Base-by-base conservation (phyloP, 768 basidiomycete species). In the Leccinum incarnatum region DNA sequence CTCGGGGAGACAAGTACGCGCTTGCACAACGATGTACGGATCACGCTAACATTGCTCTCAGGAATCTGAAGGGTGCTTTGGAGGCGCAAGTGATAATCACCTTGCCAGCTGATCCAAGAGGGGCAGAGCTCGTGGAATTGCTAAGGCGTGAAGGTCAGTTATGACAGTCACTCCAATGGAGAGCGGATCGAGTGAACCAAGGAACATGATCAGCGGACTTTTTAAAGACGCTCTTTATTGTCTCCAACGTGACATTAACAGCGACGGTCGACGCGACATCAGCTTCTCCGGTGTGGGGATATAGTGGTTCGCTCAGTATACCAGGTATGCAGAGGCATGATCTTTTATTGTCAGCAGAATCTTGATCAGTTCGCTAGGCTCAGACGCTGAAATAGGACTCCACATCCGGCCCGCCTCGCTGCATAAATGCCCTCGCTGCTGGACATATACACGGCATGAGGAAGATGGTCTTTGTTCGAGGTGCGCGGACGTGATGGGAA, bases 381-480 rank as follows among this genome's bases (percentile, higher is more conserved):
- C 59, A 42, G 58, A 56, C 30, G 56, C 53, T 21, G 61, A 60
- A 12, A 58, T 86, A 3, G 74, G 72, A 0, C 74, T 93, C 54
- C 79, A 81, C 14, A 76, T 91, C n/a, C 77, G 79, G 17, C 88
- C 91, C 15, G 83, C 92, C 11, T 74, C 72, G 4, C 60, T 73
- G 53, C 67, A 76, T 21, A 95, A 96, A 71, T 98, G 96, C 70
- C 91, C 94, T 23, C 83, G 95, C 15, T 98, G 96, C 72, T 97
- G 95, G 94, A 88, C 84, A 6, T 88, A 81, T 69, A 86, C 85
- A 2, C 79, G 87, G 14, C 63, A 70, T 11, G 69, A 76, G 42
- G 71, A 77, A 12, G 79, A 85, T 17, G 68, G 70, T 10, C 71
- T 95, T 11, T 96, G 95, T 72, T 59, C 59, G 19, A 81, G 95